Percentiles rank a stretch among this genome's conserved stretches.
Conservation (phyloP, 352 stramenopile species). For the Phytophthora pini region DNA sequence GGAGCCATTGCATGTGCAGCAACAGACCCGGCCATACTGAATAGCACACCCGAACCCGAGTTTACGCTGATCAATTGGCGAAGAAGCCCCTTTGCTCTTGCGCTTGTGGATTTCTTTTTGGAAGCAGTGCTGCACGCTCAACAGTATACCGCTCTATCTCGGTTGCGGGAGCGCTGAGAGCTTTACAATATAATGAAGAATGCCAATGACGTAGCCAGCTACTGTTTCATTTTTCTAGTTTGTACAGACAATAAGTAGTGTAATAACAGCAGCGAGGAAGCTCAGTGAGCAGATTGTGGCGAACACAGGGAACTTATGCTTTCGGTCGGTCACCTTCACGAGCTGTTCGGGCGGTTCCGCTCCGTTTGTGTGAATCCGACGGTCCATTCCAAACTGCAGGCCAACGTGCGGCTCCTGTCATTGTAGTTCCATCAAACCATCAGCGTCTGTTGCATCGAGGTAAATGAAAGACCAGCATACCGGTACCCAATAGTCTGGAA, state of each 20-base stretch:
- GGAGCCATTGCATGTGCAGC: constrained; percentile 29
- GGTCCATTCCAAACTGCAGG: constrained; percentile 18
- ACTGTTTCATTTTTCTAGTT: constrained; percentile 19
- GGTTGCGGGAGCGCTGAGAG: constrained; percentile 21
- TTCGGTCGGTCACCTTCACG: constrained; percentile 77
- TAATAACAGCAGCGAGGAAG: constrained; percentile 68
- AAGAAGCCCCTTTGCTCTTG: constrained; percentile 34
- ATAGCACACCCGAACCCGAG: constrained; percentile 8
- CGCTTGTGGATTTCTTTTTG: constrained; percentile 38
- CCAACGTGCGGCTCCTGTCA: constrained; percentile 2
- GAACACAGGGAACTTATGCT: constrained; percentile 73
- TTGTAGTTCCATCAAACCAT: background rate
- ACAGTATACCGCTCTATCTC: constrained; percentile 31
- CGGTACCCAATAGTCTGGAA: constrained; percentile 61
- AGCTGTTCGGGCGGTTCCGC: constrained; percentile 68
- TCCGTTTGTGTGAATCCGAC: constrained; percentile 54
- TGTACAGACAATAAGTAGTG: constrained; percentile 72
- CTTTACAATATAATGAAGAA: constrained; percentile 7
- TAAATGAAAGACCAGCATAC: constrained; percentile 6
- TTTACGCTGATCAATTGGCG: constrained; percentile 40
- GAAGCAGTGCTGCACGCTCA: constrained; percentile 34
- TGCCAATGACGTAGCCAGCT: background rate
- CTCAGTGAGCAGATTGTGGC: constrained; percentile 72
- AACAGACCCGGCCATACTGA: constrained; percentile 15
- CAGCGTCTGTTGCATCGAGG: background rate